Evolutionary conservation across 257 asterid species (phyloP).

Genomic region (Solanum virginianum): DNA sequence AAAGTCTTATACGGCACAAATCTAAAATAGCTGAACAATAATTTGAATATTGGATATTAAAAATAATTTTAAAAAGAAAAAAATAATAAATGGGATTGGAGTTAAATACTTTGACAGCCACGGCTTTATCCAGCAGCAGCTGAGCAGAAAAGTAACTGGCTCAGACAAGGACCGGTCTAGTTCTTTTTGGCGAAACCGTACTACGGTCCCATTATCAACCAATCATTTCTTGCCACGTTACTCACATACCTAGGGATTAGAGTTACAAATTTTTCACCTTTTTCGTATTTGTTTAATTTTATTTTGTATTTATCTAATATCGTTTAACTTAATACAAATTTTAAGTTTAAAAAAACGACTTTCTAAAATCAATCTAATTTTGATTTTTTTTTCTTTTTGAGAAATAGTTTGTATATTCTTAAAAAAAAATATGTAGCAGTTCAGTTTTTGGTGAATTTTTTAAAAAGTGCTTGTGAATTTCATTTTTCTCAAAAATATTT

Average conservation of each 20-base stretch:
- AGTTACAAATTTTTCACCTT: neutral
- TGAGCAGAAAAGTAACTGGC: constrained; percentile 13
- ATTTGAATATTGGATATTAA: too few relatives aligned
- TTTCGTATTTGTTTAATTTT: neutral
- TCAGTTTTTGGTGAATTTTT: neutral
- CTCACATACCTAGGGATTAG: neutral
- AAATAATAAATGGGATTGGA: neutral
- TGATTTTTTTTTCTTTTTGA: too few relatives aligned
- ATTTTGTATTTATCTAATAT: neutral
- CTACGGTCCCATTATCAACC: constrained; percentile 5
- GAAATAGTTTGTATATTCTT: too few relatives aligned
- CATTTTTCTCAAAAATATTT: too few relatives aligned
- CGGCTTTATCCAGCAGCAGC: neutral
- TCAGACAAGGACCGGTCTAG: constrained; percentile 47
- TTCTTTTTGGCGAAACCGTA: constrained; percentile 33
- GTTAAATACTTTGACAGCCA: neutral
- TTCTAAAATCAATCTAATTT: too few relatives aligned
- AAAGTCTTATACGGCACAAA: too few relatives aligned
- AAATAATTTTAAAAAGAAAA: too few relatives aligned
- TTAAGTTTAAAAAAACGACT: too few relatives aligned
- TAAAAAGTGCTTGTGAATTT: neutral
- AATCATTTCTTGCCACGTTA: neutral
- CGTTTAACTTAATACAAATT: too few relatives aligned
- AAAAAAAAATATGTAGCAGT: too few relatives aligned
- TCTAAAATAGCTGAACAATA: too few relatives aligned